Percentiles rank a stretch among this genome's conserved stretches.
Evolutionary conservation across 805 yeast species (phyloP).

Genomic region (Saccharomycopsis fermentans): DNA sequence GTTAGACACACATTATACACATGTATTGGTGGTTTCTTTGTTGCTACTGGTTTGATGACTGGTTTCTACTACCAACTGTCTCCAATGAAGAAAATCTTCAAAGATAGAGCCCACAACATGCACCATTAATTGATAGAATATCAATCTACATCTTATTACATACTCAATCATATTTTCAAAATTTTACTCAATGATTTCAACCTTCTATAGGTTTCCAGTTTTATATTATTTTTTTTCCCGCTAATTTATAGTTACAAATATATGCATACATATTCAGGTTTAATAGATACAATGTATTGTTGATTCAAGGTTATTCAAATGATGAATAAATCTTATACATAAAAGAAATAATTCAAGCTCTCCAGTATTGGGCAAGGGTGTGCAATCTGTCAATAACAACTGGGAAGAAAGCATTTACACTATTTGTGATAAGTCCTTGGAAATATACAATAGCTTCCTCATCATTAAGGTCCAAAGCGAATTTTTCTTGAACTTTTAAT

Average conservation of each 20-base stretch:
- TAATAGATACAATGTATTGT: not conserved
- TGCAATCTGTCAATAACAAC: constrained; percentile 93
- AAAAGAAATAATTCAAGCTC: too few species aligned
- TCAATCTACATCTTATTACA: not conserved
- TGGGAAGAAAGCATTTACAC: constrained; percentile 88
- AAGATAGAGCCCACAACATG: constrained; percentile 9
- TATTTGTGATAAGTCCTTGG: constrained; percentile 87
- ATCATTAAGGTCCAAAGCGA: constrained; percentile 85
- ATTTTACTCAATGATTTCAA: not conserved
- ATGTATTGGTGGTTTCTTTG: constrained; percentile 13
- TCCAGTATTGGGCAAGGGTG: constrained; percentile 95
- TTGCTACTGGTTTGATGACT: constrained; percentile 15
- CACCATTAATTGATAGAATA: not conserved
- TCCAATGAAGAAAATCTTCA: constrained; percentile 18
- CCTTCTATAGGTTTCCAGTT: not conserved
- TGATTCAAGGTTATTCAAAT: too few species aligned
- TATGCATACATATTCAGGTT: not conserved
- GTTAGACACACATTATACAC: constrained; percentile 41
- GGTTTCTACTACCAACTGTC: constrained; percentile 15
- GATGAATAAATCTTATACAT: too few species aligned
- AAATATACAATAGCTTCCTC: constrained; percentile 94
- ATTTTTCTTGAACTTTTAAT: constrained; percentile 86
- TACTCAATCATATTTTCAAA: not conserved
- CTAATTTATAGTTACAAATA: not conserved
- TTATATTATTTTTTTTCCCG: not conserved